These are phyloP conservation scores for Chernovozyma aurita DNA, from an alignment of 1,139 yeast species.

Conservation along the genomic window DNA sequence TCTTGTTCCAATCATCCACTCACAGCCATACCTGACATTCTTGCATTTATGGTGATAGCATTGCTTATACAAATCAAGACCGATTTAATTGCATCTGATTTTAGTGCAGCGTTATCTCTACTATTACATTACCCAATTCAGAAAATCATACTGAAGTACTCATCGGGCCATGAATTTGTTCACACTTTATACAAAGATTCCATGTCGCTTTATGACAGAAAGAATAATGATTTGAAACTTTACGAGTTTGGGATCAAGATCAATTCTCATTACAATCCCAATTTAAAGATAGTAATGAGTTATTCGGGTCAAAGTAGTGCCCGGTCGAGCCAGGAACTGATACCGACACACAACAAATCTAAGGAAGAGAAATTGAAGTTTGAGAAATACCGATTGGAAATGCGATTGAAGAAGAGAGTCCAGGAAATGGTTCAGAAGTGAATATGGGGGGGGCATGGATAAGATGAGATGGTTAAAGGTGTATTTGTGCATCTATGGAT, in stretches of 20 bases:
- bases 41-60: conserved; percentile 49
- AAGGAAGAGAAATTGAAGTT: conserved; percentile 36
- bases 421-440: conserved; percentile 26
- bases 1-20: conserved; percentile 8
- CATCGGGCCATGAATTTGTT: conserved; percentile 18
- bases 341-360: no score
- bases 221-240: conserved; percentile 34
- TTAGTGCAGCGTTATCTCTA: conserved; percentile 56
- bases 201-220: conserved; percentile 22
- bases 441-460: no score
- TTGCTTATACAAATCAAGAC: conserved; percentile 49
- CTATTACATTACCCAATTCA: conserved; percentile 55
- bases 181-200: conserved; percentile 28
- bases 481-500: no score
- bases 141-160: conserved; percentile 1
- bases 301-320: conserved; percentile 19
- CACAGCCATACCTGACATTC: conserved; percentile 30
- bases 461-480: no score
- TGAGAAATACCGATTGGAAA: conserved; percentile 40
- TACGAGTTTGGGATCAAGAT: conserved; percentile 38
- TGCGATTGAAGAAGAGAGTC: conserved; percentile 42
- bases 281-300: conserved; percentile 31
- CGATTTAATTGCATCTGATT: conserved; percentile 50
- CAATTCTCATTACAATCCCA: conserved; percentile 33
- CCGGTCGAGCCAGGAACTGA: conserved; percentile 15